phyloP scores from a whole-genome alignment of 257 asterid species.

The Jaltomata sinuosa region DNA sequence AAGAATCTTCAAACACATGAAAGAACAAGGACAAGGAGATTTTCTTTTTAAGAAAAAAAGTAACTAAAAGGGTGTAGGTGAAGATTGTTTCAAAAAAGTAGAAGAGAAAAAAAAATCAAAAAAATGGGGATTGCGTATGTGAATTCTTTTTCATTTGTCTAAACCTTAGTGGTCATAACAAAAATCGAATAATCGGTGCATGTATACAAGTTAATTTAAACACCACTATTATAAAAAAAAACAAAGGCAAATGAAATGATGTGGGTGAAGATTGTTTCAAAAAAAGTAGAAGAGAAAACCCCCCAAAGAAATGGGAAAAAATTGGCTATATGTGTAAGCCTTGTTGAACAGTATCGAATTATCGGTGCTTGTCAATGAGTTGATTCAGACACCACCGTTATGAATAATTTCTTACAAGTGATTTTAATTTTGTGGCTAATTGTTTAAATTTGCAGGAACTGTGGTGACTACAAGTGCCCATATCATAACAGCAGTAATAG shows the following conservation, averaged over 20 bases:
- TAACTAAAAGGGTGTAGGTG: constrained; percentile 34
- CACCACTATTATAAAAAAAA: not conserved
- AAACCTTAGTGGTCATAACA: too few species aligned
- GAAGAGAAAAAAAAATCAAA: not conserved
- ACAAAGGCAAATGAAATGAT: constrained; percentile 2
- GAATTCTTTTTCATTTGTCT: not conserved
- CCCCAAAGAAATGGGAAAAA: not conserved
- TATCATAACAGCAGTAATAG: constrained; percentile 62
- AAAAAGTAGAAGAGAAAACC: constrained; percentile 2
- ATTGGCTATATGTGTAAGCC: not conserved
- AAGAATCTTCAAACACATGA: not conserved
- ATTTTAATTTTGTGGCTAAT: not conserved
- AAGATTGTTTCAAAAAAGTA: constrained; percentile 24
- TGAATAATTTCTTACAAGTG: not conserved
- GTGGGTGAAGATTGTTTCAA: constrained; percentile 42
- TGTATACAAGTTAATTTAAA: not conserved
- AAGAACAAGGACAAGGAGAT: not conserved
- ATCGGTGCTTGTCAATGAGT: not conserved
- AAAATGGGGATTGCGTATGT: not conserved
- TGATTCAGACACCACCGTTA: not conserved
- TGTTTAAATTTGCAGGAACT: constrained; percentile 22
- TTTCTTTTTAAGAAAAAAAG: not conserved
- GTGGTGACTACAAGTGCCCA: constrained; percentile 51
- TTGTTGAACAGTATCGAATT: not conserved
- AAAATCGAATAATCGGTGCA: too few species aligned